Evolutionary conservation across 352 stramenopile genomes (phyloP).

Genomic region (Phytophthora constricta): DNA sequence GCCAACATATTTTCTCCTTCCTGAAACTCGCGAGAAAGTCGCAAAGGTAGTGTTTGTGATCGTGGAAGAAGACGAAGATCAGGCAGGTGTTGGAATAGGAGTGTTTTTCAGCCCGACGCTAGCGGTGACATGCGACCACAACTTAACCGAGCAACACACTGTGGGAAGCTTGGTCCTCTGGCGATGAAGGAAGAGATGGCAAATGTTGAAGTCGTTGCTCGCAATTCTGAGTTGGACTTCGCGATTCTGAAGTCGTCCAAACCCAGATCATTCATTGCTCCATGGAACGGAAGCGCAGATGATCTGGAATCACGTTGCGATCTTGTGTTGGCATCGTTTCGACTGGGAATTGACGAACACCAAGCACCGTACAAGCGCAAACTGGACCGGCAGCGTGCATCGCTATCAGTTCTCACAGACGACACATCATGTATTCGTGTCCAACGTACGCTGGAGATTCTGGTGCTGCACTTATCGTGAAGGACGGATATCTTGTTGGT

Average conservation of each 20-base stretch:
- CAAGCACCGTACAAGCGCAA: slow-evolving; percentile 16
- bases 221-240: slow-evolving; percentile 12
- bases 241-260: slow-evolving; percentile 7
- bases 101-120: slow-evolving; percentile 13
- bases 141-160: slow-evolving; percentile 27
- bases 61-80: slow-evolving; percentile 2
- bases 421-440: too few species aligned
- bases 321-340: slow-evolving; percentile 32
- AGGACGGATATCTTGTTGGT: slow-evolving; percentile 32
- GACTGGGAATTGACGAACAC: slow-evolving; percentile 32
- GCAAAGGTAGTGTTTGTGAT: slow-evolving; percentile 7
- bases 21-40: slow-evolving; percentile 4
- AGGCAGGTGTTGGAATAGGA: slow-evolving; percentile 2
- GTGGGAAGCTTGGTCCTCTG: slow-evolving; percentile 28
- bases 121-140: too few species aligned
- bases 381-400: too few species aligned
- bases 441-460: too few species aligned
- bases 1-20: slow-evolving; percentile 8
- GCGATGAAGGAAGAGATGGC: slow-evolving; percentile 27
- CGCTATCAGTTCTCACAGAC: too few species aligned
- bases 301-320: slow-evolving; percentile 17
- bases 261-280: slow-evolving; percentile 9
- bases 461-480: slow-evolving; percentile 19
- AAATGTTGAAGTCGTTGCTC: slow-evolving; percentile 18
- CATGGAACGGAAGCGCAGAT: too few species aligned